Evolutionary conservation across 495 filamentous ascomycete species (phyloP).

Genomic region (Neurospora sp.): DNA sequence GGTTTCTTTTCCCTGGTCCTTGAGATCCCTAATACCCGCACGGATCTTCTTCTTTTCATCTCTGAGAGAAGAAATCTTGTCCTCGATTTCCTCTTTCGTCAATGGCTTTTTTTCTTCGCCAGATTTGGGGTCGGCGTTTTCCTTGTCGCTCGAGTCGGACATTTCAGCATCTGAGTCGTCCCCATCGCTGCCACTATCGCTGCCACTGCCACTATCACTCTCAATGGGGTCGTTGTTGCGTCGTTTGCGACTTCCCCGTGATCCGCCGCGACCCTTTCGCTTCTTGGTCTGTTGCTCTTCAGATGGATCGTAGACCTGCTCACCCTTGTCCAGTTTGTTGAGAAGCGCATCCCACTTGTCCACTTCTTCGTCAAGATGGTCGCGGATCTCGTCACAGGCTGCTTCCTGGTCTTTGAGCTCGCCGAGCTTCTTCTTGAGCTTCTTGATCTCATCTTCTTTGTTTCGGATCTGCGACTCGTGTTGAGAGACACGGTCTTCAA

Average conservation of each 20-base stretch:
- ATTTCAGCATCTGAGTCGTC: conserved; percentile 7
- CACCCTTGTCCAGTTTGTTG: conserved; percentile 33
- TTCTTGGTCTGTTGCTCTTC: conserved; percentile 18
- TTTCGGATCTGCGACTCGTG: conserved; percentile 8
- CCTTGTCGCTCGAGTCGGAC: conserved; percentile 17
- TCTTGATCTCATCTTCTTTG: conserved; percentile 12
- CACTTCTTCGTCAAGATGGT: conserved; percentile 24
- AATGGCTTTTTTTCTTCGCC: conserved; percentile 2
- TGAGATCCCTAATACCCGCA: background rate
- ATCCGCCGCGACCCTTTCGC: conserved; percentile 14
- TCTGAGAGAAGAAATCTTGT: conserved; percentile 12
- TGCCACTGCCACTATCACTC: background rate
- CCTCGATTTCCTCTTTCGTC: conserved; percentile 15
- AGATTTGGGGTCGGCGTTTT: conserved; percentile 10
- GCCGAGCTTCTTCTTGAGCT: conserved; percentile 32
- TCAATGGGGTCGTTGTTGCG: conserved; percentile 9
- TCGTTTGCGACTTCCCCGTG: conserved; percentile 12
- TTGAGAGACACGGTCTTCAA: conserved; percentile 36
- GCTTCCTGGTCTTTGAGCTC: conserved; percentile 25
- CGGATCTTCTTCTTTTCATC: conserved; percentile 20
- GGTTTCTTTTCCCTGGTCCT: conserved; percentile 6
- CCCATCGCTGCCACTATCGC: background rate
- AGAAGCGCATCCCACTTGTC: conserved; percentile 37
- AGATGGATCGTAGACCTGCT: conserved; percentile 39
- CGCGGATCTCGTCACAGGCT: background rate